Evolutionary conservation across 257 asterid species (phyloP), one percentile per base, ranked within the genome.

Genomic region (Jaltomata sinuosa): DNA sequence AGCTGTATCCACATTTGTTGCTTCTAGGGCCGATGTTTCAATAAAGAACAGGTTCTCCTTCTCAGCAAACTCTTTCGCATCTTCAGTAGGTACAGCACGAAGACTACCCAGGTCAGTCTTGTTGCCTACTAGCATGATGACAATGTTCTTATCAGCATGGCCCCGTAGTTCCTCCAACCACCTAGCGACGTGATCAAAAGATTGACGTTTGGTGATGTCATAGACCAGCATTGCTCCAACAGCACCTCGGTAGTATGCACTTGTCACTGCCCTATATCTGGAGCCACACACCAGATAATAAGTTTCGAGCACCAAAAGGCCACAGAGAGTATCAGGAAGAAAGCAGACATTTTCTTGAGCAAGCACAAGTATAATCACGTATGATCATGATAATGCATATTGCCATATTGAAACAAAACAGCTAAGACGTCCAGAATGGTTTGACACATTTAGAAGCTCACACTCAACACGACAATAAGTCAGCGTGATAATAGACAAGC

Each of bases 201-300:
- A 85, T 84, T 92, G 94, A 11, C 94, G 98, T 68, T 89, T 95
- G 83, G 93, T 89, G 86, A 95, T 93, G 85, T 95, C 98, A 83
- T 93, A 95, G 21, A 93, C 98, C 79, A 95, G 93, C 98, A 95
- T 89, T 65, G 98, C 98, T 80, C 98, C 98, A 31, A 94, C 91
- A 76, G 98, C 97, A 85, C 98, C 98, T 91, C 98, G 89, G 91
- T 95, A 95, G 79, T 95, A 95, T 3, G 98, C 98, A 87, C 94
- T 95, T 11, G 98, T 95, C 57, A 94, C 98, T 55, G 98, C 98
- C 67, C 98, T 88, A 67, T 95, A 95, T 87, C 98, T 95, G 93
- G 87, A 85, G 77, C 25, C 86, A 77, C 62, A 81, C 45, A 5
- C 52, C 85, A 65, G 11, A 62, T 2, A 21, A 40, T 49, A 49